A percentile compares a stretch with the other conserved stretches of the same genome.
phyloP scores from a whole-genome alignment of 2,329 filamentous ascomycete species.

The Colletotrichum destructivum region DNA sequence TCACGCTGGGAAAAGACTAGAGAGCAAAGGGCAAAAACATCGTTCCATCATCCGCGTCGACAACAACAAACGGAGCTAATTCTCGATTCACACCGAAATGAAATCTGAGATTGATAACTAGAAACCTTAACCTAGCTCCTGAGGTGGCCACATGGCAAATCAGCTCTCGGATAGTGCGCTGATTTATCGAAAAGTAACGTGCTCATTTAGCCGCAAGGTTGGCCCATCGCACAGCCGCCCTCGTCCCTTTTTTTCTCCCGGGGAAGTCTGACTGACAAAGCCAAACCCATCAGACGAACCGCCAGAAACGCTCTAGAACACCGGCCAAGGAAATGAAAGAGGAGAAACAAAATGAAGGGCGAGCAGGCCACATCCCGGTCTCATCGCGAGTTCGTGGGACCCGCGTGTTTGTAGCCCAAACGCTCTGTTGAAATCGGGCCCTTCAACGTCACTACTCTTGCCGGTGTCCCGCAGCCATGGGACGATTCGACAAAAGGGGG shows the following conservation, averaged over 20 bases:
- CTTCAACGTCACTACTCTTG: constrained; percentile 18
- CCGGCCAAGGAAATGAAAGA: constrained; percentile 26
- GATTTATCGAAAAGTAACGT: constrained; percentile 19
- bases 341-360: constrained; percentile 26
- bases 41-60: background rate
- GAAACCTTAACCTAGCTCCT: constrained; percentile 6
- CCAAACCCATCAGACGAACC: constrained; percentile 20
- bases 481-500: constrained; percentile 16
- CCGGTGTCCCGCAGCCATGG: constrained; percentile 6
- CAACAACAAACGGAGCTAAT: background rate
- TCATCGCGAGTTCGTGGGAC: constrained; percentile 6
- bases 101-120: background rate
- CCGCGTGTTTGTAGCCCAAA: constrained; percentile 7
- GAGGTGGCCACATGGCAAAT: no score
- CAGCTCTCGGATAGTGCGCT: constrained; percentile 13
- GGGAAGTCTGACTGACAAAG: constrained; percentile 7
- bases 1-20: background rate
- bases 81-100: background rate
- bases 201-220: constrained; percentile 26
- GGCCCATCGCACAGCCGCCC: background rate
- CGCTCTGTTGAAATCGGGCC: background rate
- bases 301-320: constrained; percentile 16
- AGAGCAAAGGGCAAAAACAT: background rate
- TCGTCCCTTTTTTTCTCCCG: background rate
- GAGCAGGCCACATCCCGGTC: constrained; percentile 26